Evolutionary conservation across 2,329 filamentous ascomycete genomes (phyloP).

Genomic region (Cytospora schulzeri): DNA sequence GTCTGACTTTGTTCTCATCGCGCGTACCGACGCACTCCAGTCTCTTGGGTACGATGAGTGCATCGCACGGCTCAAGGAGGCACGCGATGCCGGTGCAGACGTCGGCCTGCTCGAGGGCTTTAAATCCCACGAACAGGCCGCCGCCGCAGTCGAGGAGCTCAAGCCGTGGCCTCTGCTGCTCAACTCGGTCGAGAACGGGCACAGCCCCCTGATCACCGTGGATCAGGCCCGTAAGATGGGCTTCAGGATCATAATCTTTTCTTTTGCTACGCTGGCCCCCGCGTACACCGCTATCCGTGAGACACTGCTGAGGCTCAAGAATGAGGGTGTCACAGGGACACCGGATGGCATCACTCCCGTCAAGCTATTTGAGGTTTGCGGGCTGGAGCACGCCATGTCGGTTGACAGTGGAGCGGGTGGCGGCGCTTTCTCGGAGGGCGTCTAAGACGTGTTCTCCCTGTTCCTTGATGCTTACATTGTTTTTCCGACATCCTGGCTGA

Average conservation of each 20-base stretch:
- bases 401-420: slow-evolving; percentile 43
- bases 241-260: slow-evolving; percentile 62
- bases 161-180: slow-evolving; percentile 54
- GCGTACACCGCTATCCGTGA: slow-evolving; percentile 47
- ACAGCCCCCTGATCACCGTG: slow-evolving; percentile 55
- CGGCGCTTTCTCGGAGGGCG: slow-evolving; percentile 21
- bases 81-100: slow-evolving; percentile 54
- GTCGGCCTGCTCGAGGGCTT: slow-evolving; percentile 57
- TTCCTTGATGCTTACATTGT: not conserved
- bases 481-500: not conserved
- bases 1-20: slow-evolving; percentile 61
- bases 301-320: slow-evolving; percentile 42
- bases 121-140: slow-evolving; percentile 36
- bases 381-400: slow-evolving; percentile 51
- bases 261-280: slow-evolving; percentile 51
- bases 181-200: slow-evolving; percentile 60
- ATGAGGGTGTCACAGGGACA: slow-evolving; percentile 43
- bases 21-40: slow-evolving; percentile 58
- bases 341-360: slow-evolving; percentile 41
- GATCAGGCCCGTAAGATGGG: slow-evolving; percentile 57
- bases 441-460: not conserved
- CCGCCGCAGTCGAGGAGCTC: slow-evolving; percentile 48
- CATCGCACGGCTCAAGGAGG: slow-evolving; percentile 46
- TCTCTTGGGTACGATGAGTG: slow-evolving; percentile 54
- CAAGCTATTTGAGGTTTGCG: slow-evolving; percentile 54